Percentiles rank a stretch among this genome's conserved stretches.
phyloP scores from a whole-genome alignment of 2,329 filamentous ascomycete genomes.

The Aspergillus ibericus region DNA sequence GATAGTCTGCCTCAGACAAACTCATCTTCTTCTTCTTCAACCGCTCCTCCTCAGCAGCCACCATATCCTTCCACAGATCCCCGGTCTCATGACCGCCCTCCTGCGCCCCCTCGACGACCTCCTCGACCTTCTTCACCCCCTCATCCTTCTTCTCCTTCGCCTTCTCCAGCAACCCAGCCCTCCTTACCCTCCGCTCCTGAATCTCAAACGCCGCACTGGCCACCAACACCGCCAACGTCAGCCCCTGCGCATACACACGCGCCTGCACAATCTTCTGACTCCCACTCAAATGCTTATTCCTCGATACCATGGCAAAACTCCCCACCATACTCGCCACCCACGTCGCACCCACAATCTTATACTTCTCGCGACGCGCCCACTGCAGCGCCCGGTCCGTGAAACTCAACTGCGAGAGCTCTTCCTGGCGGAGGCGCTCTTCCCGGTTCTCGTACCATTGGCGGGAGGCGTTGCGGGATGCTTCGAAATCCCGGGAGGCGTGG shows the following conservation, averaged over 20 bases:
- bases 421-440: conserved; percentile 57
- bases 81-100: conserved; percentile 82
- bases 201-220: conserved; percentile 81
- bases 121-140: conserved; percentile 59
- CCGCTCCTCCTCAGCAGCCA: conserved; percentile 48
- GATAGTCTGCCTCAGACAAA: conserved; percentile 34
- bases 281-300: conserved; percentile 71
- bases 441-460: conserved; percentile 64
- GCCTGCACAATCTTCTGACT: conserved; percentile 91
- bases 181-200: conserved; percentile 72
- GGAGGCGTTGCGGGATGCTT: conserved; percentile 67
- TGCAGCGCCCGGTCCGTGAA: conserved; percentile 62
- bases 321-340: conserved; percentile 81
- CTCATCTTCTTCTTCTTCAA: conserved; percentile 44
- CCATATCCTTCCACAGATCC: conserved; percentile 78
- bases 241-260: conserved; percentile 87
- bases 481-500: conserved; percentile 67
- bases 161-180: conserved; percentile 50
- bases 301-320: conserved; percentile 72
- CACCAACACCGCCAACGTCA: conserved; percentile 81
- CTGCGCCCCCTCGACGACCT: conserved; percentile 24
- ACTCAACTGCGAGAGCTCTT: conserved; percentile 58
- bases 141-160: conserved; percentile 77
- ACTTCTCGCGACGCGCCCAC: conserved; percentile 79
- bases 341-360: conserved; percentile 77